These are phyloP conservation scores for sorghum (Sorghum bicolor) DNA, from an alignment of 176 grass and related monocot genomes.

Conservation along the genomic window Sorghum_bicolor_NCBIv3 NC_012879.2:12704001-12704500, in stretches of 20 bases:
- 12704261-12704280: slow-evolving; percentile 42
- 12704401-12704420: slow-evolving; percentile 55
- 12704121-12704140: slow-evolving; percentile 28
- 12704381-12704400: slow-evolving; percentile 97
- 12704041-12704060: slow-evolving; percentile 95
- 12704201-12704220: slow-evolving; percentile 15
- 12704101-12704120: slow-evolving; percentile 24
- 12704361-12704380: slow-evolving; percentile 58
- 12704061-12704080: slow-evolving; percentile 76
- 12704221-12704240: slow-evolving; percentile 19
- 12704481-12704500: slow-evolving; percentile 14
- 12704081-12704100: slow-evolving; percentile 60
- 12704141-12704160: slow-evolving; percentile 39
- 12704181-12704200: slow-evolving; percentile 40
- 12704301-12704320: slow-evolving; percentile 86
- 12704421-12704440: slow-evolving; percentile 52
- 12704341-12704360: slow-evolving; percentile 39
- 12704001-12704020: slow-evolving; percentile 61
- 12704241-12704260: slow-evolving; percentile 33
- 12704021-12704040: slow-evolving; percentile 79
- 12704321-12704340: slow-evolving; percentile 49
- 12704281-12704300: slow-evolving; percentile 67
- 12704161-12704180: background rate
- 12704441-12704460: slow-evolving; percentile 77
- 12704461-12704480: slow-evolving; percentile 84